Base-by-base conservation (phyloP, 345 rosid species). In the Eucalyptus marginata region DNA sequence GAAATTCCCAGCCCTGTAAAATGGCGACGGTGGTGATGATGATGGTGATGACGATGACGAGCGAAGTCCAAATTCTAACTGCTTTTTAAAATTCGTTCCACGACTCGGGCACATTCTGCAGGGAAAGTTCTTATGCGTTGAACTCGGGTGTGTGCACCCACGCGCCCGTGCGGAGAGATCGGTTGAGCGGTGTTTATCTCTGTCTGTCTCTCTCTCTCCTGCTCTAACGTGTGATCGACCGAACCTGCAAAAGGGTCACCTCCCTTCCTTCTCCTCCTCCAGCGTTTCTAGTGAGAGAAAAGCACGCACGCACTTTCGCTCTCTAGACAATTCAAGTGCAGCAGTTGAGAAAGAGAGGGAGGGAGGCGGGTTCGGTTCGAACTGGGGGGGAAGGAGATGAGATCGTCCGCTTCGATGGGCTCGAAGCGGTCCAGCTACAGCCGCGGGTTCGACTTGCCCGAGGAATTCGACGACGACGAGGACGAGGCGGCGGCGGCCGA, bases 381-480 rank as follows among this genome's bases (percentile, higher is more conserved):
- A 62, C 44, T 51, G 59, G 50, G 15, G 15, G 12, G 29, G 24
- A 9, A 71, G 88, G 20, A 17, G 50, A 50, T 49, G 86, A 44
- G 85, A 33, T 47, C 80, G 47, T 90, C 95, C 4, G 58, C 92
- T 89, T 88, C 94, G 33, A 94, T 93, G 91, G 92, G 94, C 90
- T 93, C 97, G 68, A 90, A 86, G 43, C 89, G 89, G 6, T 96
- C 97, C 18, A 93, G 90, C 90, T 94, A 93, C 89, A 92, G 95
- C 86, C 93, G 92, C 87, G 62, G 88, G 36, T 93, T 93, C 51
- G 98, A 94, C 13, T 50, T 92, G 46, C 94, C 92, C 40, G 96
- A 94, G 31, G 96, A 96, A 36, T 51, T 15, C 8, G 91, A 90
- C 7, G 93, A 92, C 20, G 49, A 91, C 10, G 49, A 43, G 31